Evolutionary conservation across 139 green algal genomes (phyloP), one percentile per base, ranked within the genome.

Genomic region (Edaphochlamys debaryana): DNA sequence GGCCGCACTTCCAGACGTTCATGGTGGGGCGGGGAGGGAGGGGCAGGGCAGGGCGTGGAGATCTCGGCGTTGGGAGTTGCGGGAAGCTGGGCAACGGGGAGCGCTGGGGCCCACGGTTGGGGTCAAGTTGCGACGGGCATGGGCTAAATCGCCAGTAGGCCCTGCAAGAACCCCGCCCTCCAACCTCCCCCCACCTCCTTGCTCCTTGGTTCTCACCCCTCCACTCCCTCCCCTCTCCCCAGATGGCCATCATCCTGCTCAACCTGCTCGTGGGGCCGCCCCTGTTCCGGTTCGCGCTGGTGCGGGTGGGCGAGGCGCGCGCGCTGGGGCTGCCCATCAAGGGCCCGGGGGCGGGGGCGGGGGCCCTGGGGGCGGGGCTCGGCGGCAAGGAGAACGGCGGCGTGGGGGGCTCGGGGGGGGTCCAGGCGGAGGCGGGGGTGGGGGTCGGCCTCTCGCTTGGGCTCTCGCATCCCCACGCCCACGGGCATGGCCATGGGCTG

Each of bases 181-280:
- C 20, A 32, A 9, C 20, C 13, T 5, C 23, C 20, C 54, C 20
- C 20, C 15, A 63, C 54, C 20, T 29, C 20, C 20, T 9, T 19
- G 20, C 20, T 30, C 20, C 30, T 19, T 32, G 54, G 13, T 9
- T 20, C 50, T 29, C 68, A 29, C 3, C 68, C 29, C 19, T 29
- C 64, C 64, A 29, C 27, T 34, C 64, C 64, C 11, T 11, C 64
- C 64, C 17, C 64, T 34, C 34, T 69, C 32, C 38, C 36, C 88
- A 94, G 91, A 93, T 94, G 80, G 85, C 90, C 56, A 88, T 96
- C 48, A 95, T 98, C 75, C 86, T 96, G 62, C 74, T 96, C 63
- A 98, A 98, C 86, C 89, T 97, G 82, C 69, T 96, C 37, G 82
- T 94, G 0, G 95, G 95, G 1, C 95, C 95, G 13, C 91, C 91